Conservation (phyloP, 2,329 filamentous ascomycete genomes). For the Colletotrichum lindemuthianum region DNA sequence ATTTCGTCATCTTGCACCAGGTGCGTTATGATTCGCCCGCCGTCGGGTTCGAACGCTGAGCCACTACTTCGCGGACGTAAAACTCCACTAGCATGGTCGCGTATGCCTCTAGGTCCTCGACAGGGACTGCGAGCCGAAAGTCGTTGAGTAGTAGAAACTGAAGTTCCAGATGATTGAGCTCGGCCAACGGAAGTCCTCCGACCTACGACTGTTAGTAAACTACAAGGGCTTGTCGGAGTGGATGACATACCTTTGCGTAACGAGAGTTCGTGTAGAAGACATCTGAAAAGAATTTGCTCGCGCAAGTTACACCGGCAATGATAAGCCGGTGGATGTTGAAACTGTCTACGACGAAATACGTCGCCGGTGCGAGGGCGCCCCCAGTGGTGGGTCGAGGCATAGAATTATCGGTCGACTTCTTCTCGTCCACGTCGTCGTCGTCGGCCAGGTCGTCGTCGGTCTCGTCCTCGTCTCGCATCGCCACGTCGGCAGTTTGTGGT, state of each 20-base stretch:
- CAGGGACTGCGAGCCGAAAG: constrained; percentile 90
- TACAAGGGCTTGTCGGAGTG: too few relatives aligned
- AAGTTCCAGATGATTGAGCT: constrained; percentile 94
- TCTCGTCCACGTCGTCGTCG: constrained; percentile 45
- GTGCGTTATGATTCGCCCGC: constrained; percentile 21
- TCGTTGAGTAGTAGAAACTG: constrained; percentile 97
- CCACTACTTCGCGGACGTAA: constrained; percentile 89
- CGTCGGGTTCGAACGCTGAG: constrained; percentile 40
- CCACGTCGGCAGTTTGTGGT: constrained; percentile 41
- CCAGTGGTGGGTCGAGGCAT: constrained; percentile 24
- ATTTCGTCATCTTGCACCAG: constrained; percentile 30
- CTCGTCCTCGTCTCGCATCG: constrained; percentile 52
- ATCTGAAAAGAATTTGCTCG: constrained; percentile 99
- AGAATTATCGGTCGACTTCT: constrained; percentile 39
- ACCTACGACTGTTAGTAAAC: constrained; percentile 67
- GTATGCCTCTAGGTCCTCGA: constrained; percentile 96
- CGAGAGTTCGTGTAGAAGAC: constrained; percentile 99
- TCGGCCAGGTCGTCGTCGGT: constrained; percentile 63
- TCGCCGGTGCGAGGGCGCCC: constrained; percentile 50
- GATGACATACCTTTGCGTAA: constrained; percentile 88
- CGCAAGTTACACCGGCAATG: constrained; percentile 96
- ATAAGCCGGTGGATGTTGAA: constrained; percentile 98
- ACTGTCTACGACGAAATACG: constrained; percentile 93
- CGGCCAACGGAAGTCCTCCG: constrained; percentile 88
- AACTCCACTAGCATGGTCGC: constrained; percentile 99